Evolutionary conservation across 371 early-diverging fungal species (phyloP), one percentile per base, ranked within the genome.

Genomic region (Capillidium rhysosporum): DNA sequence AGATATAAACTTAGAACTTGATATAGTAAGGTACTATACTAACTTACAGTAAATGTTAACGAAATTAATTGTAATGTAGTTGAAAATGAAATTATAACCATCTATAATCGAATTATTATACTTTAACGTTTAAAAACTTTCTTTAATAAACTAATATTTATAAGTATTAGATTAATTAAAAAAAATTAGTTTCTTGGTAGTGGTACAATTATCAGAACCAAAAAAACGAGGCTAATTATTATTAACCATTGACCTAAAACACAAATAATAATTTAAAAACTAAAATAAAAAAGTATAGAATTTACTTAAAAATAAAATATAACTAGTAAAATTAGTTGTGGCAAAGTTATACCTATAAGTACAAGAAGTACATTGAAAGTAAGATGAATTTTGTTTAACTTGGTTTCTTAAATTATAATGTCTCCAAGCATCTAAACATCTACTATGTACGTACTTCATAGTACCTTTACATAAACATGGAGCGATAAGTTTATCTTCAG

Each of bases 391-490:
- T 23, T 29, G 38, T 14, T 38, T 29, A 34, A 10, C 16, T 4
- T 20, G 3, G 28, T 39, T 34, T 29, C 48, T 55, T 7, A 4
- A 4, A 48, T 40, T 39, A 26, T 49, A 34, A 30, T 34, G 25
- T 47, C 61, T 26, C 61, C 61, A 60, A 16, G 23, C n/a, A 45
- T 60, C 57, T 38, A 60, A 44, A 49, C 61, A 60, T 38, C 54
- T 55, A n/a, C 57, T 29, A 41, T 60, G 61, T 18, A 60, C 61
- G 20, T 60, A 57, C 44, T 57, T 39, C 63, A 66, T 66, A 18
- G 65, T 66, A 3, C 69, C 69, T 52, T 69, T 69, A 59, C 69
- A 69, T 9, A 61, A 54, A 54, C 69, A 69, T 1, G 69, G 69
- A 5, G 69, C 66, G 20, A 69, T 69, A 8, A 69, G 54, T 21